Percentiles rank a stretch among this genome's conserved stretches.
These are phyloP conservation scores for Trypanosoma platydactyli DNA, from an alignment of 208 protist species.

Conservation along the genomic window DNA sequence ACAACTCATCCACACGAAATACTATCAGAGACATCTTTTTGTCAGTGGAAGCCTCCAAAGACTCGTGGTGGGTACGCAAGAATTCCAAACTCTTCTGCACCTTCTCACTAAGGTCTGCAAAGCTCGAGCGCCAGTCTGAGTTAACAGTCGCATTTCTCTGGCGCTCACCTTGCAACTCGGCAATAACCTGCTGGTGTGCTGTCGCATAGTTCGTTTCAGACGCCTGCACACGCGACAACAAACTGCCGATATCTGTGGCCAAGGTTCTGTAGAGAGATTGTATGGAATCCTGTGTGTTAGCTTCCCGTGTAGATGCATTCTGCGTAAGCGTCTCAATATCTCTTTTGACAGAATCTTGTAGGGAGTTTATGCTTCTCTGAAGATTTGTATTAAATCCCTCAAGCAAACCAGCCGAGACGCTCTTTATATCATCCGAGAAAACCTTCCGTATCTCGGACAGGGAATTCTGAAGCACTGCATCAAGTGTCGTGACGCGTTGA, in stretches of 20 bases:
- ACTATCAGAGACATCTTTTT: conserved; percentile 35
- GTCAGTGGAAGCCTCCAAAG: conserved; percentile 36
- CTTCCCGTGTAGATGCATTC: conserved; percentile 41
- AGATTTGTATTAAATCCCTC: conserved; percentile 58
- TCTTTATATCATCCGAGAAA: conserved; percentile 50
- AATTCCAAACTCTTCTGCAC: conserved; percentile 34
- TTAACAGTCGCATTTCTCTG: conserved; percentile 71
- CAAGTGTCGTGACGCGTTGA: conserved; percentile 54
- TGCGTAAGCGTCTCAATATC: conserved; percentile 43
- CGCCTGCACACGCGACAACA: conserved; percentile 63
- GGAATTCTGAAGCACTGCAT: conserved; percentile 48
- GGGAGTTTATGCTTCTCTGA: conserved; percentile 43
- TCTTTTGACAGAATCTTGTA: conserved; percentile 42
- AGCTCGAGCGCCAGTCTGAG: conserved; percentile 70
- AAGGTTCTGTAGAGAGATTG: conserved; percentile 52
- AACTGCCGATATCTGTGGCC: conserved; percentile 48
- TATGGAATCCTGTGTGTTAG: conserved; percentile 35
- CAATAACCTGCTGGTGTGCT: conserved; percentile 63
- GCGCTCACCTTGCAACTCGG: conserved; percentile 75
- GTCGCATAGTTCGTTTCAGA: conserved; percentile 49
- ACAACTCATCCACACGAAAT: conserved; percentile 29
- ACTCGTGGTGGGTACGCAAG: conserved; percentile 32
- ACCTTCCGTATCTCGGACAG: conserved; percentile 61
- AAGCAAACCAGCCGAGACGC: conserved; percentile 28
- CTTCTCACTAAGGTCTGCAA: conserved; percentile 59